Conservation (phyloP, 805 yeast genomes). For the Nakazawaea pomicola region DNA sequence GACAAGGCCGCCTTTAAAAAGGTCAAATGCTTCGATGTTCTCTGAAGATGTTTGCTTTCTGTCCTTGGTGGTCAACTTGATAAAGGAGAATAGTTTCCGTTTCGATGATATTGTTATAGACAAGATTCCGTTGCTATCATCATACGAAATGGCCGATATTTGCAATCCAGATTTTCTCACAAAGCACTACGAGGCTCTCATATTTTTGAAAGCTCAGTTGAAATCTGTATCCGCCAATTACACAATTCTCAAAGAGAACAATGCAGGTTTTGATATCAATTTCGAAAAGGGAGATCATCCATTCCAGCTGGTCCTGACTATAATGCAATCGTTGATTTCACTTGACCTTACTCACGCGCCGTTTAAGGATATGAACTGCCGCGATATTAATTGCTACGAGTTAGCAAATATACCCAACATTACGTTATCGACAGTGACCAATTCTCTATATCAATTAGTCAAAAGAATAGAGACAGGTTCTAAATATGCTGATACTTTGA, state of each 20-base stretch:
- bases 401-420: conserved; percentile 28
- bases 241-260: conserved; percentile 16
- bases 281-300: conserved; percentile 39
- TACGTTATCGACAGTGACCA: conserved; percentile 33
- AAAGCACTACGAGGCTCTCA: conserved; percentile 7
- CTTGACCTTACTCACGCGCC: conserved; percentile 19
- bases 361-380: conserved; percentile 12
- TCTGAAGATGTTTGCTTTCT: conserved; percentile 12
- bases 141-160: conserved; percentile 12
- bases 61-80: conserved; percentile 18
- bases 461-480: conserved; percentile 15
- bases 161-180: conserved; percentile 1
- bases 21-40: conserved; percentile 1
- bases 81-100: conserved; percentile 19
- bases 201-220: conserved; percentile 16
- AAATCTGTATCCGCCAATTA: conserved; percentile 17
- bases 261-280: conserved; percentile 41
- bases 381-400: conserved; percentile 23
- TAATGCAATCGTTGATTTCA: conserved; percentile 30
- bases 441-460: conserved; percentile 30
- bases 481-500: conserved; percentile 5
- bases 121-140: conserved; percentile 22
- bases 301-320: conserved; percentile 29
- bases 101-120: conserved; percentile 20
- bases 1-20: conserved; percentile 1